Conservation (phyloP, 768 basidiomycete genomes). For the Butyriboletus loyo region DNA sequence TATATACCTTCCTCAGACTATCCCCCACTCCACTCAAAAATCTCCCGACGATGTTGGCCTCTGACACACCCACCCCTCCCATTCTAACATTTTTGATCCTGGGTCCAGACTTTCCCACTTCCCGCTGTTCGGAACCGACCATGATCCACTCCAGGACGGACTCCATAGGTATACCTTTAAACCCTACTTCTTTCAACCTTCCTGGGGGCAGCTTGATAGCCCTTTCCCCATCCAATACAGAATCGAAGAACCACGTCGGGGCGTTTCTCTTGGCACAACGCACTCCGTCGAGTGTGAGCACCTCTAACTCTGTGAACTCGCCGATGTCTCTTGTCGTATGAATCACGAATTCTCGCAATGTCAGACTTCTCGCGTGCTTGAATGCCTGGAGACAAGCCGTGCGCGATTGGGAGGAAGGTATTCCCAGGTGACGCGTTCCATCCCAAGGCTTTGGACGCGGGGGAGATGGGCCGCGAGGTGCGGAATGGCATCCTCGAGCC, state of each 20-base stretch:
- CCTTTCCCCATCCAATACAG: slow-evolving; percentile 4
- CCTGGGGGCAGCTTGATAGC: slow-evolving; percentile 14
- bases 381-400: slow-evolving; percentile 25
- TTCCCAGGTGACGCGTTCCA: slow-evolving; percentile 33
- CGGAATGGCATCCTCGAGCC: slow-evolving; percentile 31
- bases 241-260: slow-evolving; percentile 9
- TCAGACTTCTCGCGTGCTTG: slow-evolving; percentile 17
- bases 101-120: slow-evolving; percentile 2
- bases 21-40: slow-evolving; percentile 24
- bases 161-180: slow-evolving; percentile 24
- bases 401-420: slow-evolving; percentile 29
- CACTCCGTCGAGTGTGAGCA: slow-evolving; percentile 29
- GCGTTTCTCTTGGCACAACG: slow-evolving; percentile 21
- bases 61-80: slow-evolving; percentile 26
- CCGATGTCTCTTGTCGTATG: slow-evolving; percentile 25
- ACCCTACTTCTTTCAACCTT: slow-evolving; percentile 24
- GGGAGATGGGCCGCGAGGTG: slow-evolving; percentile 19
- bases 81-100: slow-evolving; percentile 24
- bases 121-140: slow-evolving; percentile 14
- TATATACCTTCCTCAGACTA: slow-evolving; percentile 23
- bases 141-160: slow-evolving; percentile 31
- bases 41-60: slow-evolving; percentile 25
- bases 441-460: slow-evolving; percentile 23
- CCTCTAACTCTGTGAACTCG: slow-evolving; percentile 26
- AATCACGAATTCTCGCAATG: slow-evolving; percentile 26